Evolutionary conservation across 106 monocot genomes (phyloP).

Genomic region (Chionographis japonica): DNA sequence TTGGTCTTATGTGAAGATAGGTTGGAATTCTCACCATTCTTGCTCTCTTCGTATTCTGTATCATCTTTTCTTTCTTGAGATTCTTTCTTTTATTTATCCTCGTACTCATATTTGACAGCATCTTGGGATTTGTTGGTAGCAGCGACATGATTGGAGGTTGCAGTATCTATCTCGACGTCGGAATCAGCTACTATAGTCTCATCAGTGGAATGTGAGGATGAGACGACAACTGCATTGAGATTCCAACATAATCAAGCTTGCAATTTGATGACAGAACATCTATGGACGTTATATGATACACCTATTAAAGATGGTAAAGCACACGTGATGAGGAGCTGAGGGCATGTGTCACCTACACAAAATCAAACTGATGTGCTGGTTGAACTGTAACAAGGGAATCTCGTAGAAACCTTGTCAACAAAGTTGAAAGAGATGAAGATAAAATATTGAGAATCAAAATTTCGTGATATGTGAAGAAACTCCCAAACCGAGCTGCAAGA

Average conservation of each 20-base stretch:
- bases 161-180: constrained; percentile 79
- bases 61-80: constrained; percentile 14
- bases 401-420: no score
- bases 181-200: constrained; percentile 95
- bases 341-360: no score
- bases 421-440: no score
- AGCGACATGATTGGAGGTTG: constrained; percentile 30
- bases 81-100: constrained; percentile 4
- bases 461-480: no score
- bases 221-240: constrained; percentile 53
- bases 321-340: no score
- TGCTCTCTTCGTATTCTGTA: constrained; percentile 1
- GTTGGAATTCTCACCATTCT: constrained; percentile 1
- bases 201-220: constrained; percentile 89
- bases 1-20: neutral
- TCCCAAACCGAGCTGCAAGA: no score
- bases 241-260: neutral
- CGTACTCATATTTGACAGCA: constrained; percentile 15
- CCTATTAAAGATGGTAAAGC: neutral
- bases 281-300: no score
- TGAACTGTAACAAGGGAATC: no score
- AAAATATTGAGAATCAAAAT: no score
- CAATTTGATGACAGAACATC: neutral
- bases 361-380: no score
- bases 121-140: constrained; percentile 17